Base-by-base conservation (phyloP, 495 filamentous ascomycete species). In the Daldinia caldariorum region DNA sequence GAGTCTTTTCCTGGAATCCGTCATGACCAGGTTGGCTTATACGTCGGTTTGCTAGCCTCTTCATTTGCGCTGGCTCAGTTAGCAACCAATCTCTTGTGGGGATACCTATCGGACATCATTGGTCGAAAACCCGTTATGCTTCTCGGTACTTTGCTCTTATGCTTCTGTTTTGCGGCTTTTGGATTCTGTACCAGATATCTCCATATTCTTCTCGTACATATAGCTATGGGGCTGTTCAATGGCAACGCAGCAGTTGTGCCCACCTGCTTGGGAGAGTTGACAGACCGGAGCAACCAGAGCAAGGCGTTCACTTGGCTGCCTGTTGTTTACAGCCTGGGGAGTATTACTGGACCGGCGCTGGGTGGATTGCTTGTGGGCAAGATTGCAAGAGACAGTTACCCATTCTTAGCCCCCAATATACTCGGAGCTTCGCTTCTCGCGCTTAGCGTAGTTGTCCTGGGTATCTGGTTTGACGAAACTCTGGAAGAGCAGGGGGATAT, bases 111-210 rank as follows among this genome's bases (percentile, higher is more conserved):
- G 2, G 95, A 99, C 79, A 85, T 88, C 16, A 85, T 97, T 47
- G 95, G 95, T n/a, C 83, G 95, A 61, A 98, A 98, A 73, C 95
- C 96, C 0, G 90, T 97, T 26, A 92, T 99, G 67, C 78, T 99
- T 56, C 75, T 88, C n/a, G 95, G 96, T 6, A 97, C 96, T 0
- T 76, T 93, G 31, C 77, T 94, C 51, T 92, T 96, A 9, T 90
- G 91, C 38, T 80, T 82, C 12, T 95, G 91, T 74, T 97, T 99
- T 71, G 70, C 91, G 9, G 91, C 87, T 0, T 98, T 98, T 76
- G 95, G 95, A 1, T 93, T 97, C 69, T 94, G 93, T 76, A 87
- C 79, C 69, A 94, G 85, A 0, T 86, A 97, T 31, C 89, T 85
- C 83, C 94, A 97, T 73, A 89, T 97, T 8, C 84, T 97, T 6